These are phyloP conservation scores for Zasmidium angulare DNA, from an alignment of 2,329 filamentous ascomycete species.

Conservation along the genomic window DNA sequence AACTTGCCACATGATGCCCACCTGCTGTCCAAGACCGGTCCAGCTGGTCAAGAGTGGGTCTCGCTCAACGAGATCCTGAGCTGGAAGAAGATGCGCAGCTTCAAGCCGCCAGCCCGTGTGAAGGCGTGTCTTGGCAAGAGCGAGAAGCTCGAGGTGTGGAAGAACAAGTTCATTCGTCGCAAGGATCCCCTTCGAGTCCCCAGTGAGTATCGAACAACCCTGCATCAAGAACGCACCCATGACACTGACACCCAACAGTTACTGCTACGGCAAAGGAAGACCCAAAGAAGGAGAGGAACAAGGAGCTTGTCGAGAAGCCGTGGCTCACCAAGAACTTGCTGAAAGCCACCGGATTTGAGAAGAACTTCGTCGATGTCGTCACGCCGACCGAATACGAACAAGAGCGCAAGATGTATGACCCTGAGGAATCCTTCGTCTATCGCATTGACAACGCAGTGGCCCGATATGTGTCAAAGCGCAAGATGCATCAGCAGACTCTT, in stretches of 20 bases:
- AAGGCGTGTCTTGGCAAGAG: conserved; percentile 43
- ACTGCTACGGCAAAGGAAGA: conserved; percentile 28
- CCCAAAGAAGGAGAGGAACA: conserved; percentile 28
- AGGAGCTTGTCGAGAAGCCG: conserved; percentile 30
- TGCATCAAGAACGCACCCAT: too few species aligned
- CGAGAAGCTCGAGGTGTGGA: conserved; percentile 42
- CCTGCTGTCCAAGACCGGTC: conserved; percentile 42
- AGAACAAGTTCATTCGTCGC: conserved; percentile 44
- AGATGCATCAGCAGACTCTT: conserved; percentile 63
- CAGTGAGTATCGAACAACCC: neutral
- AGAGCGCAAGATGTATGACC: conserved; percentile 68
- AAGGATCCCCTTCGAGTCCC: conserved; percentile 38
- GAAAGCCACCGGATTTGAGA: conserved; percentile 53
- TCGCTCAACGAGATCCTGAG: conserved; percentile 44
- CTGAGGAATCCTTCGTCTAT: conserved; percentile 50
- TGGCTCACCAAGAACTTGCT: conserved; percentile 45
- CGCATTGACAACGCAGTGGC: conserved; percentile 85
- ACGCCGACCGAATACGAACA: conserved; percentile 67
- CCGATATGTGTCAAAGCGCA: conserved; percentile 74
- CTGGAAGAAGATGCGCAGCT: conserved; percentile 49
- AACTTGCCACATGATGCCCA: conserved; percentile 46
- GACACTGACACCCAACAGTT: conserved; percentile 3
- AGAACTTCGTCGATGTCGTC: conserved; percentile 75
- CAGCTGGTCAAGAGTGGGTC: conserved; percentile 44
- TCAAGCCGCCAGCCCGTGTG: conserved; percentile 42